Evolutionary conservation across 2,329 filamentous ascomycete genomes (phyloP), one percentile per base, ranked within the genome.

Genomic region (Penicillium expansum): DNA sequence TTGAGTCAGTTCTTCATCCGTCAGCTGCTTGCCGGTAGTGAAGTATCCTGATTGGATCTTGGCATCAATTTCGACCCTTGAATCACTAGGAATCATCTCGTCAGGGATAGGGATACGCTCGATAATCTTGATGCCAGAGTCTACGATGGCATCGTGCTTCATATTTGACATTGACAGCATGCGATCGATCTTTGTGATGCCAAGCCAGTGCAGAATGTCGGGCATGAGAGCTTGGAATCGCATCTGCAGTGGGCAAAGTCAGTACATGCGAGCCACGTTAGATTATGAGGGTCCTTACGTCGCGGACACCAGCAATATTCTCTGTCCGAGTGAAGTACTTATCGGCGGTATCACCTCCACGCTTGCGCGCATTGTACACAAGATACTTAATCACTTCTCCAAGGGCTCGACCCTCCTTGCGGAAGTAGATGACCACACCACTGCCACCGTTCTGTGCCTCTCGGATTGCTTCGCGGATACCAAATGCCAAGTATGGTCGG

Each of bases 151-250:
- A 56, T 81, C 79, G 55, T 81, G 72, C 62, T 81, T 81, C 79
- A 81, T 81, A 60, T 97, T 96, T 77, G 91, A 96, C 94, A 97
- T 97, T 79, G 91, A 96, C 67, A 97, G 80, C 94, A 97, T 99
- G 59, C 92, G 84, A 74, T 99, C 94, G 71, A 99, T 97, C 82
- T 97, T 97, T 73, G 90, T 94, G 71, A 99, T 97, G 60, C 94
- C 94, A 30, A 99, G 84, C 94, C 94, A 97, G 77, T 97, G 94
- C 52, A 97, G 82, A 64, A 97, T 96, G 73, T 96, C 92, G 33
- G 94, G 93, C 94, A 97, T 97, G 53, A 99, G 81, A 29, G 93
- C 93, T 79, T 97, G 94, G 82, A 97, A 97, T 38, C 94, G 87
- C 93, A 97, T 97, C 72, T 89, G 81, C 72, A 53, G 43, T 13